phyloP scores from a whole-genome alignment of 73 alveolate genomes.

The Paramecium sonneborni region DNA sequence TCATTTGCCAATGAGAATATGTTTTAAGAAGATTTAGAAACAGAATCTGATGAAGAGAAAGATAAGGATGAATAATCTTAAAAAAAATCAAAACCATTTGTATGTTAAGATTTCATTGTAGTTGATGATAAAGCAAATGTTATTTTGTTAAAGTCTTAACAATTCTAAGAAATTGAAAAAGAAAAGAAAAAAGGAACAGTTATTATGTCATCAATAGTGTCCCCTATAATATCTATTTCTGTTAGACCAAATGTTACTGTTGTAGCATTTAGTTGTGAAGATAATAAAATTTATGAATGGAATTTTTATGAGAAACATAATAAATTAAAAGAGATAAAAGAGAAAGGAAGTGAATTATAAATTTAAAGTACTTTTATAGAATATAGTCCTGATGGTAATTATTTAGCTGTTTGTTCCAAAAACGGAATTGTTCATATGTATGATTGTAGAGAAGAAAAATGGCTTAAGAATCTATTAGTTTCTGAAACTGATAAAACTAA shows the following conservation, averaged over 20 bases:
- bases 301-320: slow-evolving; percentile 75
- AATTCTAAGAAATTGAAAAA: slow-evolving; percentile 90
- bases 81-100: slow-evolving; percentile 80
- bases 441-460: slow-evolving; percentile 61
- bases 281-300: slow-evolving; percentile 81
- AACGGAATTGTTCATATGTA: slow-evolving; percentile 71
- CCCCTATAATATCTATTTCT: slow-evolving; percentile 92
- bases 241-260: slow-evolving; percentile 94
- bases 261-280: slow-evolving; percentile 91
- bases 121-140: slow-evolving; percentile 92
- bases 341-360: slow-evolving; percentile 69
- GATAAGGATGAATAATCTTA: slow-evolving; percentile 63
- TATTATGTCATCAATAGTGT: slow-evolving; percentile 90
- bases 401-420: slow-evolving; percentile 80
- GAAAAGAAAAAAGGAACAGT: slow-evolving; percentile 86
- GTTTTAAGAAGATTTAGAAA: slow-evolving; percentile 57
- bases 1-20: slow-evolving; percentile 88
- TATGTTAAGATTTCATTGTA: slow-evolving; percentile 91
- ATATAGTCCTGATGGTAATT: slow-evolving; percentile 95
- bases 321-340: slow-evolving; percentile 72
- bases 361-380: slow-evolving; percentile 83
- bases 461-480: slow-evolving; percentile 64
- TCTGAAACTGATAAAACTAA: slow-evolving; percentile 66
- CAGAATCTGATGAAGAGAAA: background rate
- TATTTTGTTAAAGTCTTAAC: slow-evolving; percentile 77